Evolutionary conservation across 2,329 filamentous ascomycete genomes (phyloP).

Genomic region (Xylaria sp.): DNA sequence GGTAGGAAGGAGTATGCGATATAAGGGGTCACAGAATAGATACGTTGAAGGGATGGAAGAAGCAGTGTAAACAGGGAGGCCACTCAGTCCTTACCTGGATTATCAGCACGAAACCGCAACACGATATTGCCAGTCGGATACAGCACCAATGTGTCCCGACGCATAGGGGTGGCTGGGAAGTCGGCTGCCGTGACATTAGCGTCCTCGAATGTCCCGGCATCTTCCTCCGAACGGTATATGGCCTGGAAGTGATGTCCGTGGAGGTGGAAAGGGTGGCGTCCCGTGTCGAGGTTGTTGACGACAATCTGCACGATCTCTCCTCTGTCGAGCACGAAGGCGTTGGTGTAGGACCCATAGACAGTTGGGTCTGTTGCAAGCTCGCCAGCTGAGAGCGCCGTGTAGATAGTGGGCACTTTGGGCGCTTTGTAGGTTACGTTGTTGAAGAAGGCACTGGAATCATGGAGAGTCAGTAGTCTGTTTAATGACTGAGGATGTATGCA

Average conservation of each 20-base stretch:
- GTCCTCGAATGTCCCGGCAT: conserved; percentile 66
- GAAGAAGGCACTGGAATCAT: conserved; percentile 64
- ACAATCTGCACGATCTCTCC: conserved; percentile 77
- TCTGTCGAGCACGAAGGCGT: conserved; percentile 74
- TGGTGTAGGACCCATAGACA: conserved; percentile 74
- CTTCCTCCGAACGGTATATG: conserved; percentile 68
- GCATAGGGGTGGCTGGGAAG: conserved; percentile 68
- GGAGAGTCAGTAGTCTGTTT: conserved; percentile 1
- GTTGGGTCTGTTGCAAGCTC: conserved; percentile 66
- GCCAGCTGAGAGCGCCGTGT: conserved; percentile 75
- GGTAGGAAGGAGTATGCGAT: neutral
- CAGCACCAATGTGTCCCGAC: conserved; percentile 75
- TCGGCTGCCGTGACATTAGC: conserved; percentile 56
- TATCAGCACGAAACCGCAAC: conserved; percentile 74
- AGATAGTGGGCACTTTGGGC: conserved; percentile 83
- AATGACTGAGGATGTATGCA: neutral
- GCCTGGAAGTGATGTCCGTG: conserved; percentile 82
- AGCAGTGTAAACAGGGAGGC: neutral
- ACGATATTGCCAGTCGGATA: conserved; percentile 75
- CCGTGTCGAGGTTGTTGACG: conserved; percentile 78
- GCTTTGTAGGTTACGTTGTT: conserved; percentile 81
- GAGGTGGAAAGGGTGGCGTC: conserved; percentile 81
- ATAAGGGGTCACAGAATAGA: neutral
- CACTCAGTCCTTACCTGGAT: conserved; percentile 61
- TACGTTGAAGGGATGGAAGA: no score